Evolutionary conservation across 495 filamentous ascomycete genomes (phyloP).

Genomic region (Rusavskia elegans): DNA sequence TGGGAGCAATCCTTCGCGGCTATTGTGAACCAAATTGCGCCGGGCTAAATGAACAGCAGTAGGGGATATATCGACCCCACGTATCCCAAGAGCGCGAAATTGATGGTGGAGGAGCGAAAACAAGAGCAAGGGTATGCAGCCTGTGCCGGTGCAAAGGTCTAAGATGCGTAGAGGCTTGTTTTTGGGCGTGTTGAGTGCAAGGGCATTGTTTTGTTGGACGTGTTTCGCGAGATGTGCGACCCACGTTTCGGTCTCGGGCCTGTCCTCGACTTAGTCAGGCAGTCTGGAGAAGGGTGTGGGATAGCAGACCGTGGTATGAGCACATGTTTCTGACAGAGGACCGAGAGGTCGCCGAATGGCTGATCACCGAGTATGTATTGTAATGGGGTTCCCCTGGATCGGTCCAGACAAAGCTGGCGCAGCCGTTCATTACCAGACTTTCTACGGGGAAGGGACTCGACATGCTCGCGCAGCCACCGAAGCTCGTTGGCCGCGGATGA

Average conservation of each 20-base stretch:
- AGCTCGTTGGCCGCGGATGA: conserved; percentile 59
- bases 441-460: conserved; percentile 1
- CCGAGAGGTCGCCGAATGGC: conserved; percentile 70
- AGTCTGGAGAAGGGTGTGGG: neutral
- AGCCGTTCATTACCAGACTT: conserved; percentile 21
- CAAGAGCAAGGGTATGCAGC: conserved; percentile 73
- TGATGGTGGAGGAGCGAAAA: conserved; percentile 31
- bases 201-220: neutral
- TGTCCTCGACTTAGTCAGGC: conserved; percentile 8
- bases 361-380: conserved; percentile 86
- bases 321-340: conserved; percentile 59
- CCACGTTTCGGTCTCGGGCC: conserved; percentile 58
- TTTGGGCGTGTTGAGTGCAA: neutral
- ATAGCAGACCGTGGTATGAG: conserved; percentile 61
- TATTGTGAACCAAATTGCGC: conserved; percentile 42
- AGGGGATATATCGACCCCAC: conserved; percentile 26
- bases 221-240: conserved; percentile 34
- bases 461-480: conserved; percentile 68
- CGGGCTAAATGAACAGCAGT: conserved; percentile 44
- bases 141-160: conserved; percentile 81
- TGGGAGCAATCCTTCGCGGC: conserved; percentile 14
- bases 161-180: conserved; percentile 38
- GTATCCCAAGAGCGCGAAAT: conserved; percentile 15
- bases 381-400: conserved; percentile 54
- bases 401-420: conserved; percentile 33